Base-by-base conservation (phyloP, 2,329 filamentous ascomycete species). In the Zasmidium citrigriseum region DNA sequence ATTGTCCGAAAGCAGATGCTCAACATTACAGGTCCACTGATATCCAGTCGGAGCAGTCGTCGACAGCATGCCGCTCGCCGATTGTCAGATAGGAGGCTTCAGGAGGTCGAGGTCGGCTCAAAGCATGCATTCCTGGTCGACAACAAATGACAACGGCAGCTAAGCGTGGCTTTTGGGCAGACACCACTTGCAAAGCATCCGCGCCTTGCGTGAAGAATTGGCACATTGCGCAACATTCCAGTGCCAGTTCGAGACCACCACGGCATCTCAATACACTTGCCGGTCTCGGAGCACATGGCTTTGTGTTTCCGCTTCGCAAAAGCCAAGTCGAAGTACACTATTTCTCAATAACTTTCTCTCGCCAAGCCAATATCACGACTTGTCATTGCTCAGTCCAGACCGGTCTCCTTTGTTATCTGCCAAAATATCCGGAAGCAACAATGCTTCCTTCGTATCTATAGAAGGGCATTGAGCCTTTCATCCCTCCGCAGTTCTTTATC, bases 331-430 rank as follows among this genome's bases (percentile, higher is more conserved):
- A 41, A 41, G n/a, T n/a, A n/a, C n/a, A n/a, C n/a, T 24, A 52
- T 4, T 16, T 52, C 16, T 29, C 11, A 45, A 21, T 18, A 46
- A 21, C n/a, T 18, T 18, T 21, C 41, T 27, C 21, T 24, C n/a
- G 38, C 41, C 51, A 45, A 46, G 50, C 50, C 41, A n/a, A 29
- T 22, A 46, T 53, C 20, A n/a, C 22, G n/a, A 4, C 22, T 23
- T 29, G n/a, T 53, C 29, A 7, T 10, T 41, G 29, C 49, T 22
- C 25, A 20, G 49, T 41, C 49, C 29, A 52, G 49, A 38, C 27
- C 49, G n/a, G 18, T 16, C 22, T 46, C 9, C 54, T 57, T 57
- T 57, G 54, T 57, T 23, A 23, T 34, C 4, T n/a, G 4, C 16
- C 4, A 16, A n/a, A 41, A 41, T 4, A 10, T 4, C 34, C 34